phyloP scores from a whole-genome alignment of 73 alveolate species.

The Tetrahymena malaccensis region DNA sequence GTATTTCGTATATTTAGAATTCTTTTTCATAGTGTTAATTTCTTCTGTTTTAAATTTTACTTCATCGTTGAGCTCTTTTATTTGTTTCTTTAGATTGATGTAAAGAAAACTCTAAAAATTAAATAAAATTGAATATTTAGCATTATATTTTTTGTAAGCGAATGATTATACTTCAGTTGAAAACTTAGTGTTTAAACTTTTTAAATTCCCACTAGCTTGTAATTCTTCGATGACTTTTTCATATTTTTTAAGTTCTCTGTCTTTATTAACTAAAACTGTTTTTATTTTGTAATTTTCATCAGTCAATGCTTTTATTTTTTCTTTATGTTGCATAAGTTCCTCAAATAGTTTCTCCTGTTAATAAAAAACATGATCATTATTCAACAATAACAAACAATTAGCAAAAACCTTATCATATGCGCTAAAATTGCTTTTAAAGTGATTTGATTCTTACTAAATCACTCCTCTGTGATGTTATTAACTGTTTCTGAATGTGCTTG shows the following conservation, averaged over 20 bases:
- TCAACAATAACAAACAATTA: background rate
- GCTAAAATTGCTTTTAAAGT: background rate
- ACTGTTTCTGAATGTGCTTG: background rate
- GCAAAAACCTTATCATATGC: background rate
- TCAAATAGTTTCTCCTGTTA: background rate
- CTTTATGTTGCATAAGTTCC: background rate
- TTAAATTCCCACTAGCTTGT: background rate
- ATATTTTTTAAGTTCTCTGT: background rate
- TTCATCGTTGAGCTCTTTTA: background rate
- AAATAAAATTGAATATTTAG: background rate
- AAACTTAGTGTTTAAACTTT: background rate
- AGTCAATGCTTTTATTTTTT: background rate
- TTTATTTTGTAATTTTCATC: background rate
- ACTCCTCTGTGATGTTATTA: background rate
- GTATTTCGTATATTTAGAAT: background rate
- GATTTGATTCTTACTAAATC: background rate
- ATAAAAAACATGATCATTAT: background rate
- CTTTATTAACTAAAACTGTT: background rate
- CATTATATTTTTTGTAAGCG: background rate
- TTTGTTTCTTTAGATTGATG: background rate
- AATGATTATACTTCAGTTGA: background rate
- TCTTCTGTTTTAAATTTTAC: background rate
- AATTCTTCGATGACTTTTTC: background rate
- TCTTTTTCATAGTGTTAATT: background rate
- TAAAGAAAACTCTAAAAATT: background rate